A percentile compares a stretch with the other conserved stretches of the same genome.
These are phyloP conservation scores for Pholiota adiposa DNA, from an alignment of 1,284 basidiomycete genomes.

Conservation along the genomic window DNA sequence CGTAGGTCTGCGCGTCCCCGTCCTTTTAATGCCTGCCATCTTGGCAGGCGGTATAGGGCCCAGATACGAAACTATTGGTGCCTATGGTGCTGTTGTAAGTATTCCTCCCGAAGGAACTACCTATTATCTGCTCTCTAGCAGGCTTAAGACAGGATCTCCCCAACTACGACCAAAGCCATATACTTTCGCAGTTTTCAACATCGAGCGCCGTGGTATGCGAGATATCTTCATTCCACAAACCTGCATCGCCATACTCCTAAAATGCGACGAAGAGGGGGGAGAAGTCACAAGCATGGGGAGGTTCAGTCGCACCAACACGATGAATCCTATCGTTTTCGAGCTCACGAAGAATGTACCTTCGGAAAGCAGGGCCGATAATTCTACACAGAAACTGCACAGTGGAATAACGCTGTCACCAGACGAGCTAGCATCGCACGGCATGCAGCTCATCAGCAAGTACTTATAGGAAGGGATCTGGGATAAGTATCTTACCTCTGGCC, in stretches of 20 bases:
- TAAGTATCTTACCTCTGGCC: too few species aligned
- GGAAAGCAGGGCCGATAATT: background rate
- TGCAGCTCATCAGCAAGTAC: background rate
- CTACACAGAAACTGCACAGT: background rate
- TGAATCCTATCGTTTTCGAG: background rate
- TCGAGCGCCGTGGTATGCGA: background rate
- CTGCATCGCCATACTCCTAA: background rate
- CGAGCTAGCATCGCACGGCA: background rate
- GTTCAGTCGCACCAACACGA: background rate
- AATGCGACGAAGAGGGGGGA: background rate
- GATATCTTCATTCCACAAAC: background rate
- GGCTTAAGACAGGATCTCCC: background rate
- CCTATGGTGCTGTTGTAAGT: background rate
- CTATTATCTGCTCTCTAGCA: background rate
- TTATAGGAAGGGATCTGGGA: too few species aligned
- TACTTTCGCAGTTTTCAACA: background rate
- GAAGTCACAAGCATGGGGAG: background rate
- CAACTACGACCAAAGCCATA: background rate
- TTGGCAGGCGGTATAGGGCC: background rate
- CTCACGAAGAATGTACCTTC: background rate
- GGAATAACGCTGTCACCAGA: background rate
- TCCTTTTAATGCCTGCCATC: too few species aligned
- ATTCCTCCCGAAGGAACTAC: background rate
- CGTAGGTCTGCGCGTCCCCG: too few species aligned
- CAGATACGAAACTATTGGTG: background rate